Evolutionary conservation across 768 basidiomycete genomes (phyloP).

Genomic region (Calocera viscosa): DNA sequence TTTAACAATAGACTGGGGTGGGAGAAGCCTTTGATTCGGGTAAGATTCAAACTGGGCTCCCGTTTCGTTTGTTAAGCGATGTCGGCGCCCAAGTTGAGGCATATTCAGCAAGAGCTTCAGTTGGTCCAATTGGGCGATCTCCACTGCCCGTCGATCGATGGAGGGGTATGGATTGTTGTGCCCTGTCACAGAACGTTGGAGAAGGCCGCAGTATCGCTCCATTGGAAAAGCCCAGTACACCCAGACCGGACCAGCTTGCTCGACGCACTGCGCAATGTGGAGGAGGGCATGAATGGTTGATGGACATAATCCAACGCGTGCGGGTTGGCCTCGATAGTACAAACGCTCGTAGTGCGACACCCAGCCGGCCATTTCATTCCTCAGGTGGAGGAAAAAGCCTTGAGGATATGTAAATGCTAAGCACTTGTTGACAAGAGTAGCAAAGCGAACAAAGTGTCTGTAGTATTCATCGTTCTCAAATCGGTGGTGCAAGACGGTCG

Average conservation of each 20-base stretch:
- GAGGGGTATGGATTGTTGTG: slow-evolving; percentile 24
- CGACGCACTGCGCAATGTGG: slow-evolving; percentile 25
- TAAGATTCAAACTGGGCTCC: background rate
- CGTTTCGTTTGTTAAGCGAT: background rate
- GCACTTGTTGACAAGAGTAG: background rate
- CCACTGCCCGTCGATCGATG: slow-evolving; percentile 22
- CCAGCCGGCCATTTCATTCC: slow-evolving; percentile 9
- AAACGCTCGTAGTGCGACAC: slow-evolving; percentile 26
- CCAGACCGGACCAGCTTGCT: slow-evolving; percentile 20
- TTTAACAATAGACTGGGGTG: background rate
- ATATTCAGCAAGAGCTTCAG: slow-evolving; percentile 11
- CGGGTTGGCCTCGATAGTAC: background rate
- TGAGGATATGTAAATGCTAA: background rate
- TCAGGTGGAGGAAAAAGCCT: background rate
- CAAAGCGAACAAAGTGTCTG: background rate
- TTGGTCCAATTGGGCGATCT: slow-evolving; percentile 23
- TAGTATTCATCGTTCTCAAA: background rate
- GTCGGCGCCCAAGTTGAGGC: background rate
- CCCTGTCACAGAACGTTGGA: slow-evolving; percentile 19
- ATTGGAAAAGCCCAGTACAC: slow-evolving; percentile 26
- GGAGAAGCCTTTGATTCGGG: background rate
- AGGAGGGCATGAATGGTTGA: slow-evolving; percentile 27
- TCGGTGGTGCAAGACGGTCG: background rate
- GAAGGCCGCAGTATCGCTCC: slow-evolving; percentile 22
- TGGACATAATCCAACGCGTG: slow-evolving; percentile 19